Evolutionary conservation across 2,329 filamentous ascomycete genomes (phyloP).

Genomic region (Trichoderma sp.): DNA sequence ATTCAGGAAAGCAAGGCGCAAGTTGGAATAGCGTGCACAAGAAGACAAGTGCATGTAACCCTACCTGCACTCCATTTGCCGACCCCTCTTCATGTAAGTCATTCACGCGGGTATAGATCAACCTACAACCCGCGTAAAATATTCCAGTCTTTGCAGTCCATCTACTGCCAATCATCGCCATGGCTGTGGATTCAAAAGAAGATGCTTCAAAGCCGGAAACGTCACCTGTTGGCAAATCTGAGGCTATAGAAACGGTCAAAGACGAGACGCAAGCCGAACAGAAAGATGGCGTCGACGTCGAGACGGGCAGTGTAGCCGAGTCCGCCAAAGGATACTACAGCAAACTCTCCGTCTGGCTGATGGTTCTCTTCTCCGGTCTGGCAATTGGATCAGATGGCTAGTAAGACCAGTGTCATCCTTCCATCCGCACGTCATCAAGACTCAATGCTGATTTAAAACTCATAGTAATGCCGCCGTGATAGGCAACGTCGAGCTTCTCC

Average conservation of each 20-base stretch:
- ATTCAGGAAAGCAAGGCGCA: background rate
- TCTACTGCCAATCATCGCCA: background rate
- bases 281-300: slow-evolving; percentile 26
- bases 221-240: background rate
- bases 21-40: background rate
- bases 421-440: background rate
- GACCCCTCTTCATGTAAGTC: slow-evolving; percentile 16
- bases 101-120: background rate
- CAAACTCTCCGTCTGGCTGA: slow-evolving; percentile 45
- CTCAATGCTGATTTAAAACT: background rate
- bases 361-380: slow-evolving; percentile 49
- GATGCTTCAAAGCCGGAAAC: background rate
- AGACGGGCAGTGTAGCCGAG: slow-evolving; percentile 24
- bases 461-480: slow-evolving; percentile 46
- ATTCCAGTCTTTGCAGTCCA: background rate
- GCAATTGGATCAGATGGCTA: slow-evolving; percentile 50
- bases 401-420: slow-evolving; percentile 30
- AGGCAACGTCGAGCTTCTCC: slow-evolving; percentile 47
- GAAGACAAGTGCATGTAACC: slow-evolving; percentile 16
- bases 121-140: background rate
- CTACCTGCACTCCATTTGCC: slow-evolving; percentile 1
- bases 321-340: slow-evolving; percentile 39
- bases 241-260: background rate
- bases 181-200: background rate
- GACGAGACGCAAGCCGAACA: background rate